Percentiles rank a stretch among this genome's conserved stretches.
Evolutionary conservation across 441 rosid species (phyloP).

Genomic region (Pelargonium myrrhifolium): DNA sequence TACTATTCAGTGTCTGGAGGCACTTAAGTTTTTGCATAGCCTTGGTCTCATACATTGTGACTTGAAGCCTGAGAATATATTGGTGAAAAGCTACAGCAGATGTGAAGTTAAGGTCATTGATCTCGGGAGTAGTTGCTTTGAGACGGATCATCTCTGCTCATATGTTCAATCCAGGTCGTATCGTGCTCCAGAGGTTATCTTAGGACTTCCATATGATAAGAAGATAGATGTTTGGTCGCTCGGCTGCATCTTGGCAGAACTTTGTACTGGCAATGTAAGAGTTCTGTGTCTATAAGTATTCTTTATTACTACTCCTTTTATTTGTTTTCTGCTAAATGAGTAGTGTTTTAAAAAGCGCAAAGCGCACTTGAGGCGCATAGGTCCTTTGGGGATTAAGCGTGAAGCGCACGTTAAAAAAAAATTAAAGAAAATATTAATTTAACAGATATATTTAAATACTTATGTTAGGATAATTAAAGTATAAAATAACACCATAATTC

Average conservation of each 20-base stretch:
- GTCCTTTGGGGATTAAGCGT: no score
- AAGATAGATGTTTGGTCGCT: slow-evolving; percentile 95
- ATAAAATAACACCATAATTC: no score
- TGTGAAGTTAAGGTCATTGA: slow-evolving; percentile 96
- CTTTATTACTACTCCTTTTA: not conserved
- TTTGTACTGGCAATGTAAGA: slow-evolving; percentile 94
- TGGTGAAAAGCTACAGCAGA: slow-evolving; percentile 94
- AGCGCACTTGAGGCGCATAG: no score
- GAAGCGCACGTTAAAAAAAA: no score
- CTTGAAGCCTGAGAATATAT: slow-evolving; percentile 87
- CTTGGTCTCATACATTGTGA: slow-evolving; percentile 95
- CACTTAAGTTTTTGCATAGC: slow-evolving; percentile 77
- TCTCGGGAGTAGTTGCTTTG: slow-evolving; percentile 98
- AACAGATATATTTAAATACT: no score
- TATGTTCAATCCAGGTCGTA: slow-evolving; percentile 96
- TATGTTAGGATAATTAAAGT: no score
- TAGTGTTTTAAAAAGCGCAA: no score
- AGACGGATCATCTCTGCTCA: slow-evolving; percentile 93
- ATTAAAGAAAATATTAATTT: no score
- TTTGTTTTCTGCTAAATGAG: not conserved
- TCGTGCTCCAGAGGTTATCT: slow-evolving; percentile 93
- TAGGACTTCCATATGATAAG: slow-evolving; percentile 88
- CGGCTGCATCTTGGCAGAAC: slow-evolving; percentile 96
- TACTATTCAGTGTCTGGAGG: slow-evolving; percentile 88
- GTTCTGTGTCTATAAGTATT: not conserved